These are phyloP conservation scores for Gossypium arboreum DNA, from an alignment of 345 rosid genomes.

Conservation along the genomic window DNA sequence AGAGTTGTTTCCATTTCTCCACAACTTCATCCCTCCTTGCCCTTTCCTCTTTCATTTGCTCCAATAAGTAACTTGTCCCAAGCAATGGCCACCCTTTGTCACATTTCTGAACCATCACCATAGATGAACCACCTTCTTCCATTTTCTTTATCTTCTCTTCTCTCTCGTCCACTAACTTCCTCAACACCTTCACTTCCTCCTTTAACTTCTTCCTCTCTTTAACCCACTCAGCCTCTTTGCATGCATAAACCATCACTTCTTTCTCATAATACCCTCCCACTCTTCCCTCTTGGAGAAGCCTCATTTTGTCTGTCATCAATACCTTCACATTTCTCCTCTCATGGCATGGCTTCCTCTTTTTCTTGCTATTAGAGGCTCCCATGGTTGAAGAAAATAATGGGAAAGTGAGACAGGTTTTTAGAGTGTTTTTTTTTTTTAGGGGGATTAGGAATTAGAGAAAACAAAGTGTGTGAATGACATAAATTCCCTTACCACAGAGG, in stretches of 20 bases:
- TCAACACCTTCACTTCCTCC: constrained; percentile 58
- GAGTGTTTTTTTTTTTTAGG: too few species aligned
- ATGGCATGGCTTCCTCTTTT: constrained; percentile 14
- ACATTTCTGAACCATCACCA: constrained; percentile 9
- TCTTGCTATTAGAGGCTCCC: constrained; percentile 49
- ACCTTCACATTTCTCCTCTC: constrained; percentile 19
- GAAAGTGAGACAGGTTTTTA: background rate
- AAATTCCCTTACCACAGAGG: constrained; percentile 21
- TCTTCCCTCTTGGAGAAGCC: constrained; percentile 34
- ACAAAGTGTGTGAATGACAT: constrained; percentile 27
- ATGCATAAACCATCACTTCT: constrained; percentile 38
- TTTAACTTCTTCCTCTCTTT: constrained; percentile 59
- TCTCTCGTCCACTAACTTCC: constrained; percentile 39
- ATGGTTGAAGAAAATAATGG: constrained; percentile 10
- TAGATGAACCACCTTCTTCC: constrained; percentile 17
- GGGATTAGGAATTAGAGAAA: constrained; percentile 10
- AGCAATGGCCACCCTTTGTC: constrained; percentile 34
- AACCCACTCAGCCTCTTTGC: constrained; percentile 65
- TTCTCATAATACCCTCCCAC: constrained; percentile 29
- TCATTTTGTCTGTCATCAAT: constrained; percentile 39
- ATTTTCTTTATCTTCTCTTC: constrained; percentile 33
- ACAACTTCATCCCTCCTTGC: constrained; percentile 63
- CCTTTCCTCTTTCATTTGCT: constrained; percentile 66
- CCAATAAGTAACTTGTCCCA: constrained; percentile 33
- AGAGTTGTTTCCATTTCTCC: constrained; percentile 80